Conservation (phyloP, 768 basidiomycete genomes). For the Leccinum olivaceopallidum region DNA sequence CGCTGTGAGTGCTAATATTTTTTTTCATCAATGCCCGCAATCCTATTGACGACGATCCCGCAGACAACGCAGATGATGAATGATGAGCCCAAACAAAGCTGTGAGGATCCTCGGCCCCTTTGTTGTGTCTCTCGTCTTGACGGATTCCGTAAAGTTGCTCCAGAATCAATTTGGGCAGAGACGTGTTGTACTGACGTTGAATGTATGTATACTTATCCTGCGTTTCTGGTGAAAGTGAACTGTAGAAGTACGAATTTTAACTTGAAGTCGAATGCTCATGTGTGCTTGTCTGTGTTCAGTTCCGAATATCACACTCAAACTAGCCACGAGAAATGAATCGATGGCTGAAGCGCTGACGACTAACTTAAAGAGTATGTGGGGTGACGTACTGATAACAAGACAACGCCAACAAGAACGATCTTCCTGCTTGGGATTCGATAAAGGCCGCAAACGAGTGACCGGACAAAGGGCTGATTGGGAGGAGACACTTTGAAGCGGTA, state of each 20-base stretch:
- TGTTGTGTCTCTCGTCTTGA: neutral
- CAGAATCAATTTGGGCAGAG: neutral
- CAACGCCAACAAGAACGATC: neutral
- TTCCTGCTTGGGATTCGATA: too few species aligned
- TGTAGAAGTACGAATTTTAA: neutral
- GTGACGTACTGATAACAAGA: neutral
- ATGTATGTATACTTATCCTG: neutral
- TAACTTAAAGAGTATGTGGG: too few species aligned
- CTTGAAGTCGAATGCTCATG: neutral
- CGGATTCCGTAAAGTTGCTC: neutral
- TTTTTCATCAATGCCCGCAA: constrained; percentile 10
- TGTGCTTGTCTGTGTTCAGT: neutral
- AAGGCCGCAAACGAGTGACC: too few species aligned
- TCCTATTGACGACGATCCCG: neutral
- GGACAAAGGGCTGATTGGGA: neutral
- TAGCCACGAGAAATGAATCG: neutral
- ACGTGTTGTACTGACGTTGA: neutral
- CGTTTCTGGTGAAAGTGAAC: neutral
- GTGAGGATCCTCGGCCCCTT: constrained; percentile 34
- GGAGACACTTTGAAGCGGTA: neutral
- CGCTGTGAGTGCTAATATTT: constrained; percentile 23
- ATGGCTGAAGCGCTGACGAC: too few species aligned
- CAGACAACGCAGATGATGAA: constrained; percentile 62
- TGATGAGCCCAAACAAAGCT: constrained; percentile 50
- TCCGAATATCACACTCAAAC: neutral